Conservation (phyloP, 345 rosid genomes). For the Trapa incisa region DNA sequence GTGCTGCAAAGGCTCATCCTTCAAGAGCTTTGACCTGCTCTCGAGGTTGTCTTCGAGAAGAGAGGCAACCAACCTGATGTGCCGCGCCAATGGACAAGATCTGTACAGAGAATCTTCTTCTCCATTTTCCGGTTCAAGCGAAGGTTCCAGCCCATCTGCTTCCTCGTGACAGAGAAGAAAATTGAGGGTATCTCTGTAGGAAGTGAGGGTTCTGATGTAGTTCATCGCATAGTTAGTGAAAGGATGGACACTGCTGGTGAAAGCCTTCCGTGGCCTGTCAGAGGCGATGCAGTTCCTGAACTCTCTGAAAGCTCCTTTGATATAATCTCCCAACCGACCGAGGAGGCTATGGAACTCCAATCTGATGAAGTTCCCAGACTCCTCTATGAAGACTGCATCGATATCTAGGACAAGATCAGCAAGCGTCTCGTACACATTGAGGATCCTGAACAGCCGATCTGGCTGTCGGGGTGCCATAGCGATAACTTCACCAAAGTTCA, state of each 20-base stretch:
- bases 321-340: conserved; percentile 25
- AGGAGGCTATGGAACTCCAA: conserved; percentile 41
- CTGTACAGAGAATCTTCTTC: conserved; percentile 23
- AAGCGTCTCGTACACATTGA: conserved; percentile 58
- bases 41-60: conserved; percentile 41
- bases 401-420: conserved; percentile 33
- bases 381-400: conserved; percentile 41
- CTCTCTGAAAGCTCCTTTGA: conserved; percentile 31
- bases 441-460: conserved; percentile 53
- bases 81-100: conserved; percentile 46
- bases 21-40: conserved; percentile 40
- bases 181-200: conserved; percentile 37
- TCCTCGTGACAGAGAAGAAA: conserved; percentile 31
- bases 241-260: conserved; percentile 51
- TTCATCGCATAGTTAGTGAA: conserved; percentile 73
- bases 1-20: conserved; percentile 30
- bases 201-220: conserved; percentile 46
- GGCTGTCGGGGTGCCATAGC: conserved; percentile 39
- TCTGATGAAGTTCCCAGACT: conserved; percentile 35
- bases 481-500: conserved; percentile 69
- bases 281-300: conserved; percentile 36
- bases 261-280: conserved; percentile 28
- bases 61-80: conserved; percentile 29
- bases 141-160: conserved; percentile 21
- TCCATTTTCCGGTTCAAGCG: conserved; percentile 16